Evolutionary conservation across 2,329 filamentous ascomycete genomes (phyloP), one percentile per base, ranked within the genome.

Genomic region (Curvularia sp.): DNA sequence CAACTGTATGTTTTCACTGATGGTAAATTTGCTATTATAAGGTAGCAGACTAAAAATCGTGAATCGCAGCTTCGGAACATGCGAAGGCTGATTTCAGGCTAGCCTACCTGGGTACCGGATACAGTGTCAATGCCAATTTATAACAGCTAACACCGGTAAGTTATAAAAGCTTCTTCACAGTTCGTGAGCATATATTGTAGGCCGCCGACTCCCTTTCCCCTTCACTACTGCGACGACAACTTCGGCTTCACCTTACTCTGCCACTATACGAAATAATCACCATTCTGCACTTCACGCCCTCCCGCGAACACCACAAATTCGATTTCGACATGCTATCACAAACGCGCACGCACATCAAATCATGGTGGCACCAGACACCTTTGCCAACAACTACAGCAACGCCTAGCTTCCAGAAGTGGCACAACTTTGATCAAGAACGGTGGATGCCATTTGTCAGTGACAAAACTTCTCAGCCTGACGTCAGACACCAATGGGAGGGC

Each of bases 301-400:
- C 32, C 19, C 12, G 15, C 13, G 10, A 51, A 38, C 1, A 51
- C 23, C n/a, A 39, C 12, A 30, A 30, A 23, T 25, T 36, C 13
- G 4, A 48, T 27, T 28, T 28, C 42, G 28, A n/a, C 21, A 53
- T 57, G 49, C 49, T 57, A 28, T 57, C 55, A 21, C 55, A 57
- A 30, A 25, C 43, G 10, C 36, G 28, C 36, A 49, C 5, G 28
- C 9, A 49, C 19, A 38, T 57, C 13, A 18, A 38, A 36, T 49
- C 55, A 38, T 57, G 49, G 49, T 57, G 49, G 55, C 49, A 53
- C 3, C 36, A 57, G 43, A 53, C 28, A 25, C 55, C 55, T 23
- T 42, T 57, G 12, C 55, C 49, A 45, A 19, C n/a, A 38, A 48
- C 12, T 7, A 41, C 27, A 47, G n/a, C 42, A 28, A 23, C 42